These are phyloP conservation scores for Colletotrichum spaethianum DNA, from an alignment of 2,329 filamentous ascomycete genomes.

Conservation along the genomic window DNA sequence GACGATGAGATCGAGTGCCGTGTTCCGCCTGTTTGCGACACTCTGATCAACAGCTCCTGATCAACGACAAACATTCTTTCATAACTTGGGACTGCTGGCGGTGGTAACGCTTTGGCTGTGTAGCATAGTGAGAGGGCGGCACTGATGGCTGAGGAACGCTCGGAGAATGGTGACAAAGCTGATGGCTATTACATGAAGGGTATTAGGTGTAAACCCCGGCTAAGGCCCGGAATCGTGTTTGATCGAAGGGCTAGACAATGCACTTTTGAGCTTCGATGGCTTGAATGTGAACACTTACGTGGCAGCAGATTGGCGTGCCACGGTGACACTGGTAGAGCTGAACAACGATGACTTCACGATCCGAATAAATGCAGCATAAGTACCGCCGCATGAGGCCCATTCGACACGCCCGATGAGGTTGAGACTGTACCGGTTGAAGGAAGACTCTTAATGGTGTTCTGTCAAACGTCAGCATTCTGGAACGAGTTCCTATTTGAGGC, in stretches of 20 bases:
- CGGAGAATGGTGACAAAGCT: conserved; percentile 45
- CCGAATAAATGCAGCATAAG: neutral
- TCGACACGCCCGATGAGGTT: neutral
- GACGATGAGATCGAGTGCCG: conserved; percentile 53
- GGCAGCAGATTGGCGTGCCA: conserved; percentile 2
- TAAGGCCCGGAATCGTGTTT: conserved; percentile 46
- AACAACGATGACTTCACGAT: conserved; percentile 26
- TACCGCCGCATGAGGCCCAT: neutral
- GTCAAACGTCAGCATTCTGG: conserved; percentile 4
- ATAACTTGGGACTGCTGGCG: conserved; percentile 44
- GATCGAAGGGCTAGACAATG: conserved; percentile 50
- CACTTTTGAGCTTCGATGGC: conserved; percentile 43
- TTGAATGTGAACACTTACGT: neutral
- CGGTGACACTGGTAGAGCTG: conserved; percentile 10
- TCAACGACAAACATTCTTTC: conserved; percentile 47
- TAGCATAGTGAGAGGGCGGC: conserved; percentile 44
- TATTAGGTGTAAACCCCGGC: conserved; percentile 50
- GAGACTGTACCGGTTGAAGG: neutral
- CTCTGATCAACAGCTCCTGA: neutral
- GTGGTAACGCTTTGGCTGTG: conserved; percentile 49
- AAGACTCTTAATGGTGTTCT: neutral
- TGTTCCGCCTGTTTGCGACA: conserved; percentile 25
- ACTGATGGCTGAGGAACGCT: conserved; percentile 52
- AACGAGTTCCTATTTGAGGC: too few relatives aligned
- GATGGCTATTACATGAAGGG: too few relatives aligned